Evolutionary conservation across 148 eudicot genomes (phyloP).

Genomic region (Mesembryanthemum crystallinum): DNA sequence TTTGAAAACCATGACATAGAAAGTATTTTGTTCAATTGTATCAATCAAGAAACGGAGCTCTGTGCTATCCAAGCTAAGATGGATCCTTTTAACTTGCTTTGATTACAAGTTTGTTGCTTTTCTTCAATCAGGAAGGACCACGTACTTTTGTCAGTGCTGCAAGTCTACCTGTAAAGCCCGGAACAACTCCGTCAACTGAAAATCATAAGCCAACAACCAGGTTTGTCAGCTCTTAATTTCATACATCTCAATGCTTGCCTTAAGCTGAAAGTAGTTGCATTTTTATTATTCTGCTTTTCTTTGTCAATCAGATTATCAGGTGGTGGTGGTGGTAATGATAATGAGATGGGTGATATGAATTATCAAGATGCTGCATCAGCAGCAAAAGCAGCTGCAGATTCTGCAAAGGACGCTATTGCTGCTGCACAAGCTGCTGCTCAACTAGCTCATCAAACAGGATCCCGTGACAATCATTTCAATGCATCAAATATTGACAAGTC

Average conservation of each 20-base stretch:
- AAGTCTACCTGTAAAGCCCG: slow-evolving; percentile 59
- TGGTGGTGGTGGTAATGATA: too few relatives aligned
- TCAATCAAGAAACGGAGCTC: neutral
- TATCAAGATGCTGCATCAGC: slow-evolving; percentile 72
- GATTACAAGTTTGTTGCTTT: neutral
- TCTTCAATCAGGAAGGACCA: slow-evolving; percentile 71
- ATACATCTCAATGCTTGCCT: neutral
- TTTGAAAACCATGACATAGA: neutral
- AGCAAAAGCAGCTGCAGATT: slow-evolving; percentile 86
- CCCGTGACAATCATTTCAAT: neutral
- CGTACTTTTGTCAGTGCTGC: slow-evolving; percentile 72
- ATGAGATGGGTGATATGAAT: slow-evolving; percentile 27
- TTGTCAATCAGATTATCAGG: slow-evolving; percentile 32
- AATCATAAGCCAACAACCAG: slow-evolving; percentile 38
- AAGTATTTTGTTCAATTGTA: neutral
- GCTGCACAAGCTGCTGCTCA: slow-evolving; percentile 89
- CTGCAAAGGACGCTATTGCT: slow-evolving; percentile 71
- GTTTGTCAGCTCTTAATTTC: slow-evolving; percentile 27
- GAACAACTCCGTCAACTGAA: slow-evolving; percentile 42
- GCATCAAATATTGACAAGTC: neutral
- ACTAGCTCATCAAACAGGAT: slow-evolving; percentile 46
- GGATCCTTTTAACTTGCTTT: neutral
- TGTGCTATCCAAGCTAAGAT: neutral
- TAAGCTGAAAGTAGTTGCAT: too few relatives aligned
- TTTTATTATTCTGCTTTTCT: too few relatives aligned